Base-by-base conservation (phyloP, 805 yeast species). In the Osmozyma mogii region DNA sequence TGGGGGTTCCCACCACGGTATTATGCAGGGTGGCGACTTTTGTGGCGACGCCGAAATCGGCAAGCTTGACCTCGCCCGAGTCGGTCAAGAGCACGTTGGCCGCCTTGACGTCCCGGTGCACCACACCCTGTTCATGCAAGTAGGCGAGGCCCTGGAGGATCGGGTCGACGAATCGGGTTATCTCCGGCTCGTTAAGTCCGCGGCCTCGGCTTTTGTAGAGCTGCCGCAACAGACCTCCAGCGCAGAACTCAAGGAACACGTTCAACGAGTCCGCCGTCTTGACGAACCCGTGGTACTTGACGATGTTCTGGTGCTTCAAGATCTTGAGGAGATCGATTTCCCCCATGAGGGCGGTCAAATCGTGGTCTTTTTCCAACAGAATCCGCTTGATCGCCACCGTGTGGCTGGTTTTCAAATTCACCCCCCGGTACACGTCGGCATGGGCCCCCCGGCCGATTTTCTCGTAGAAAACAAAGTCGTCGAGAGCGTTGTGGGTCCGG, bases 361-460 rank as follows among this genome's bases (percentile, higher is more conserved):
- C 61, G 37, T 65, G 68, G 40, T 56, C 65, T 30, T 60, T 68
- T 15, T 61, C 77, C 24, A 82, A 63, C n/a, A 68, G 57, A 17
- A 85, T 75, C 49, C 81, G 88, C 50, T 85, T 85, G 15, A 87
- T 73, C 1, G 95, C 95, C 4, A 84, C 82, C 3, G 75, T 66
- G 30, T 75, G 78, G 5, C 74, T 73, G 0, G 88, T 81, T 31
- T 60, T 62, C 35, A 68, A 55, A 44, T 85, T 82, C 17, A 76
- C 57, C 0, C 89, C 95, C 35, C 72, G 69, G 53, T 78, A 87
- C 4, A 89, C 96, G 22, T 73, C 72, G 1, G 96, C 97, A 50
- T 76, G 87, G 0, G 96, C 96, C 2, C 98, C 98, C 36, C 72
- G 72, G 3, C 97, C 98, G 2, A 92, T 63, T 21, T 79, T 68